Evolutionary conservation across 164 flowering plant genomes (phyloP), one percentile per base, ranked within the genome.

Genomic region (Aristolochia fimbriata): DNA sequence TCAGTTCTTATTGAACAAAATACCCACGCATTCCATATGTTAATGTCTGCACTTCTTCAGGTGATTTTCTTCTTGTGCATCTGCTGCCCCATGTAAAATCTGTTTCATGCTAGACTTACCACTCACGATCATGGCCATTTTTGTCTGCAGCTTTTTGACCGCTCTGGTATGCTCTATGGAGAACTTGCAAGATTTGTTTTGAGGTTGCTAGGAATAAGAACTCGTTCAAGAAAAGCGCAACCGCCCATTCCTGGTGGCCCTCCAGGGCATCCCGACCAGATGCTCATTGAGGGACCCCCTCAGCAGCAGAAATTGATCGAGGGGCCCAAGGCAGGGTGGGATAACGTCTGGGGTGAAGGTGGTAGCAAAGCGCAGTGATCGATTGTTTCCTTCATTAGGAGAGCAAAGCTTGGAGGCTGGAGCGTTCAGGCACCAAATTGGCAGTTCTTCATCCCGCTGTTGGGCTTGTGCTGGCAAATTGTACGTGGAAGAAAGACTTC

Each of bases 41-140:
- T 92, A 49, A 89, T 92, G 90, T 54, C 94, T 45, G 98, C 98
- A 0, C 86, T 92, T 59, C 89, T 89, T 66, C 96, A 89, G 98
- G 98, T 88, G 62, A 31, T 27, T 50, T 13, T 58, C 23, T 21
- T 21, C 15, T 22, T 23, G 47, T 30, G 17, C 19, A 17, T 50
- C 15, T 27, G 15, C 52, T n/a, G 14, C 24, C 7, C 0, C 17
- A 17, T 6, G 15, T 10, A 17, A 10, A 51, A 31, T 13, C 6
- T 16, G 17, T 47, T 14, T 50, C 22, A 33, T 51, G 58, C 15
- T 23, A 10, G 13, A n/a, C 19, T 13, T 54, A 7, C 0, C 13
- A 55, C 15, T 58, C 16, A 19, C 51, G 6, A 20, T 43, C 47
- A 3, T 37, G 43, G 43, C 10, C 12, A 6, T 37, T 10, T 49